phyloP scores from a whole-genome alignment of 2,329 filamentous ascomycete species.

The Monilinia aucupariae region DNA sequence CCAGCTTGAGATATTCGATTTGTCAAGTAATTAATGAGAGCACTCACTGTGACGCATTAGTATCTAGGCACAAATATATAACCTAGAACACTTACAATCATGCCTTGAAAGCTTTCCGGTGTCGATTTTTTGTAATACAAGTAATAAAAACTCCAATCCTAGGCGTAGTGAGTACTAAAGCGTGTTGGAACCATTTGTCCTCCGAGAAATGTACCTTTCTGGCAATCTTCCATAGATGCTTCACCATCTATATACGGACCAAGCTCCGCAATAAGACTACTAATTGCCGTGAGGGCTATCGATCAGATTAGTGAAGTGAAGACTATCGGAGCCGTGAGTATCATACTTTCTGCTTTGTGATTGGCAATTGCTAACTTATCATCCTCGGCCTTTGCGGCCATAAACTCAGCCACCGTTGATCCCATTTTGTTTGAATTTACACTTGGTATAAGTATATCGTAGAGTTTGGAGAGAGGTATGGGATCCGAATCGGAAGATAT shows the following conservation, averaged over 20 bases:
- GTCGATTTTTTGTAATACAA: slow-evolving; percentile 18
- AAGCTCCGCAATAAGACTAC: slow-evolving; percentile 6
- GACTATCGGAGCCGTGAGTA: background rate
- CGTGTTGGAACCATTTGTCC: background rate
- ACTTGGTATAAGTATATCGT: background rate
- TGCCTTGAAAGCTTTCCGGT: slow-evolving; percentile 20
- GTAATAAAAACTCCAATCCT: slow-evolving; percentile 22
- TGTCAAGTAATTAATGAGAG: slow-evolving; percentile 25
- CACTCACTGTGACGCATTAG: slow-evolving; percentile 21
- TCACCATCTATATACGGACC: slow-evolving; percentile 14
- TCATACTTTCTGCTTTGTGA: slow-evolving; percentile 17
- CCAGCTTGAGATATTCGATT: slow-evolving; percentile 11
- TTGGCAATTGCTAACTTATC: slow-evolving; percentile 10
- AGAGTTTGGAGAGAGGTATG: background rate
- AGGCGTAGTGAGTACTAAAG: slow-evolving; percentile 15
- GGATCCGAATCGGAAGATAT: background rate
- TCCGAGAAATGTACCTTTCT: slow-evolving; percentile 21
- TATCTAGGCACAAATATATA: background rate
- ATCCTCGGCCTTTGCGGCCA: slow-evolving; percentile 7
- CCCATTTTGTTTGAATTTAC: background rate
- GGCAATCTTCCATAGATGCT: slow-evolving; percentile 20
- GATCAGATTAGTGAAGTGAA: background rate
- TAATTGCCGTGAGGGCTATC: slow-evolving; percentile 9
- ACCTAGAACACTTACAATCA: slow-evolving; percentile 17
- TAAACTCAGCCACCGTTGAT: slow-evolving; percentile 10